A percentile compares a stretch with the other conserved stretches of the same genome.
Conservation (phyloP, 345 rosid species). For the Eucalyptus melliodora region DNA sequence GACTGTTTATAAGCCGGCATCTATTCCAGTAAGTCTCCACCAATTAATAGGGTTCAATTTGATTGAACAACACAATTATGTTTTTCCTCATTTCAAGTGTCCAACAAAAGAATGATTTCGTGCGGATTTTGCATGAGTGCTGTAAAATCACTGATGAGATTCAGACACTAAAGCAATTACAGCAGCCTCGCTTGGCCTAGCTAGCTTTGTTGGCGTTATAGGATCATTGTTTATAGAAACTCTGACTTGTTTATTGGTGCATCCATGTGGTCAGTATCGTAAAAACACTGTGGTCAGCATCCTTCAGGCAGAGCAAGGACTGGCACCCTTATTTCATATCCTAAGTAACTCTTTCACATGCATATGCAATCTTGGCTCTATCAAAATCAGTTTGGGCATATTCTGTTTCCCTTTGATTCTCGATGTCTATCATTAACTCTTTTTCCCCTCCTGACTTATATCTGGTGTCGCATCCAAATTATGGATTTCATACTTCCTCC, state of each 20-base stretch:
- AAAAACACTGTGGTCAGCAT: slow-evolving; percentile 95
- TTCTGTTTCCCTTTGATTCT: neutral
- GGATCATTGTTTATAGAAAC: neutral
- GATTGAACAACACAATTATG: neutral
- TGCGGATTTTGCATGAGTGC: neutral
- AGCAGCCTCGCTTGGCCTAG: neutral
- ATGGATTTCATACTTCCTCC: neutral
- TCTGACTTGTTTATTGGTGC: slow-evolving; percentile 35
- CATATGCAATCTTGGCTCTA: neutral
- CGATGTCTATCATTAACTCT: neutral
- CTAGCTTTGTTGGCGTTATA: neutral
- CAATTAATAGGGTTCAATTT: no score
- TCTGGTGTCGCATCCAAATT: neutral
- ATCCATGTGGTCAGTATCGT: slow-evolving; percentile 94
- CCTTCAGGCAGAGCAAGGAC: slow-evolving; percentile 80
- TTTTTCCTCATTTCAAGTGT: neutral
- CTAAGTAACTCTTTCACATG: neutral
- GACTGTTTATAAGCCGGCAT: slow-evolving; percentile 77
- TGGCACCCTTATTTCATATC: slow-evolving; percentile 86
- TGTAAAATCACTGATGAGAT: neutral
- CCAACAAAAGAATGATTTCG: neutral
- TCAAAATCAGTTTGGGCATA: neutral
- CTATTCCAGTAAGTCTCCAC: slow-evolving; percentile 60
- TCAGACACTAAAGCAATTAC: neutral
- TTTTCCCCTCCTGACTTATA: neutral